Base-by-base conservation (phyloP, 169 alveolate species). In the Theileria equi region DNA sequence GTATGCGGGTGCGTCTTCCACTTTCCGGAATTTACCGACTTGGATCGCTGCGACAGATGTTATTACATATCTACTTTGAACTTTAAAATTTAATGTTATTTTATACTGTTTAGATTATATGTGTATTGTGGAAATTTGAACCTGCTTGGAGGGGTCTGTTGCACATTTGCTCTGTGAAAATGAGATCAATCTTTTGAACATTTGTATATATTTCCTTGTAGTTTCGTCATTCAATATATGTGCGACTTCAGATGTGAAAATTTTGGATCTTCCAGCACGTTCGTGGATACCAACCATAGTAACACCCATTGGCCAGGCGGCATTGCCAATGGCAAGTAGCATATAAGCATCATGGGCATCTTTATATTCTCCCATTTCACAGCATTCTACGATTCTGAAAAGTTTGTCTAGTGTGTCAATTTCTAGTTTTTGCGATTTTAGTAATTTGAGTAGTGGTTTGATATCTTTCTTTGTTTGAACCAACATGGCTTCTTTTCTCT, bases 301-400 rank as follows among this genome's bases (percentile, higher is more conserved):
- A 16, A 94, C 96, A 8, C 98, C 98, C 95, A 84, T 84, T 21
- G 97, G 98, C 98, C 98, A 94, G 5, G 98, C 96, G n/a, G 98
- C 96, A 80, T 93, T 93, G 13, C 98, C 98, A 38, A 94, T 94
- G 52, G 96, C 95, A 36, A 94, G 94, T 26, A 87, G 80, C 72
- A 91, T 81, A 80, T 92, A 72, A 19, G 76, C 68, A 19, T 60
- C 77, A 17, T 72, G 77, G 13, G 83, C 83, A 26, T 45, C 67
- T 32, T 53, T 38, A 21, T 44, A 72, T 1, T 72, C 62, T 8
- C 55, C 41, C 19, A 19, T 50, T 8, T 61, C 67, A 28, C 74
- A 62, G 16, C 61, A 61, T 17, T 48, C 67, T 5, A 72, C 69
- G 0, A 72, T 64, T 3, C 28, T 47, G 41, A 43, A 19, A 21